These are phyloP conservation scores for Nakataea oryzae DNA, from an alignment of 2,329 filamentous ascomycete genomes.

Conservation along the genomic window DNA sequence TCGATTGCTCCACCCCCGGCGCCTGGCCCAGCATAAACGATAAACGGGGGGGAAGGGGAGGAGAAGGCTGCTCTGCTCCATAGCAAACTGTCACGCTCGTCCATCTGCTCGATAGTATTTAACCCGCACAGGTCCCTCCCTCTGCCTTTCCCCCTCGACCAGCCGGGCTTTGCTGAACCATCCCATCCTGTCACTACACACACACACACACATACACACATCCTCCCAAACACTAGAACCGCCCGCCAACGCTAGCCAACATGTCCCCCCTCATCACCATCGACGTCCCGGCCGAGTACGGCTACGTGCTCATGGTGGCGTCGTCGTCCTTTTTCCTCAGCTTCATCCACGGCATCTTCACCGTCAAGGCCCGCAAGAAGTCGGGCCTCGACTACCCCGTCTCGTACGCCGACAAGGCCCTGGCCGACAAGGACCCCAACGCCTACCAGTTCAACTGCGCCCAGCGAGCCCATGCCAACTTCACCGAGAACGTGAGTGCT, in stretches of 20 bases:
- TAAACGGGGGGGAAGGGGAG: no score
- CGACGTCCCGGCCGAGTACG: background rate
- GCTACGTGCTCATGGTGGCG: constrained; percentile 51
- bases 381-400: constrained; percentile 46
- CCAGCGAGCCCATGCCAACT: constrained; percentile 54
- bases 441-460: constrained; percentile 54
- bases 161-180: background rate
- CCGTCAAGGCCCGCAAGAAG: constrained; percentile 36
- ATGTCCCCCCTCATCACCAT: background rate
- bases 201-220: no score
- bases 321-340: constrained; percentile 48
- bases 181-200: no score
- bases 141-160: no score
- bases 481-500: constrained; percentile 43
- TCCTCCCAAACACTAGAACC: background rate
- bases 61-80: no score
- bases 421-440: constrained; percentile 41
- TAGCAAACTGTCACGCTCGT: no score
- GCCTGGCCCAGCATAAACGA: no score
- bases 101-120: no score
- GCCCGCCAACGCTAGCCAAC: background rate
- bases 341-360: constrained; percentile 37
- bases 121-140: no score
- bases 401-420: constrained; percentile 43
- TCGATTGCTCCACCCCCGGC: no score